These are phyloP conservation scores for Parvularia atlantis DNA, from an alignment of 78 protist genomes.

Conservation along the genomic window DNA sequence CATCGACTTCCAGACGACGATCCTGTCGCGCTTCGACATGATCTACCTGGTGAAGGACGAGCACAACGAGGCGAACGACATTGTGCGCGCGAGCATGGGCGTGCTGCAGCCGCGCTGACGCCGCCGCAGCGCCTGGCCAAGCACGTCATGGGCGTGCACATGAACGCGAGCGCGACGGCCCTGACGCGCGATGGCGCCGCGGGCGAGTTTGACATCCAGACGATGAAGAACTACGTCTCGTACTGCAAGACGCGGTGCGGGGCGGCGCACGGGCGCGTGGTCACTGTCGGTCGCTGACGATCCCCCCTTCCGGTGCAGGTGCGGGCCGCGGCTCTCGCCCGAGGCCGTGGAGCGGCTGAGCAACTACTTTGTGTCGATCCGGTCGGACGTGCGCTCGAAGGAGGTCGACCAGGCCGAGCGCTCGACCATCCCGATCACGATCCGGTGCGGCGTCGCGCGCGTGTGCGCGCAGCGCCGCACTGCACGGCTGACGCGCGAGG, in stretches of 20 bases:
- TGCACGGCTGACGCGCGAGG: background rate
- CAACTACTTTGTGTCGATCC: constrained; percentile 43
- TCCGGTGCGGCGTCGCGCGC: constrained; percentile 5
- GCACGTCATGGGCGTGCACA: constrained; percentile 42
- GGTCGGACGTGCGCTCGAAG: background rate
- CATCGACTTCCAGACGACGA: constrained; percentile 89
- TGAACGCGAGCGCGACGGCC: background rate
- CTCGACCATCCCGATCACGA: constrained; percentile 67
- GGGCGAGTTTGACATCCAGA: background rate
- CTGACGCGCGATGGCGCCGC: background rate
- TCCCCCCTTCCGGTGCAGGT: background rate
- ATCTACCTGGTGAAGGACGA: constrained; percentile 92
- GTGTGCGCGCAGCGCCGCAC: background rate
- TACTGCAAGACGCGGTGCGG: background rate
- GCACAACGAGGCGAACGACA: constrained; percentile 57
- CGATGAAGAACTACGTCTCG: constrained; percentile 58
- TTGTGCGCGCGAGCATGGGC: too few relatives aligned
- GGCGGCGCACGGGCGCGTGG: background rate
- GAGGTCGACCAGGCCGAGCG: background rate
- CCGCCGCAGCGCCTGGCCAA: constrained; percentile 24
- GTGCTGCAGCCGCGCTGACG: constrained; percentile 12
- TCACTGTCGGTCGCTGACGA: background rate
- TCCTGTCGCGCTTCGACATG: constrained; percentile 97
- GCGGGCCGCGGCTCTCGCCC: constrained; percentile 67
- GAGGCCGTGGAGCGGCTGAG: constrained; percentile 54